These are phyloP conservation scores for Diutina scorzettiae DNA, from an alignment of 1,139 yeast species.

Conservation along the genomic window DNA sequence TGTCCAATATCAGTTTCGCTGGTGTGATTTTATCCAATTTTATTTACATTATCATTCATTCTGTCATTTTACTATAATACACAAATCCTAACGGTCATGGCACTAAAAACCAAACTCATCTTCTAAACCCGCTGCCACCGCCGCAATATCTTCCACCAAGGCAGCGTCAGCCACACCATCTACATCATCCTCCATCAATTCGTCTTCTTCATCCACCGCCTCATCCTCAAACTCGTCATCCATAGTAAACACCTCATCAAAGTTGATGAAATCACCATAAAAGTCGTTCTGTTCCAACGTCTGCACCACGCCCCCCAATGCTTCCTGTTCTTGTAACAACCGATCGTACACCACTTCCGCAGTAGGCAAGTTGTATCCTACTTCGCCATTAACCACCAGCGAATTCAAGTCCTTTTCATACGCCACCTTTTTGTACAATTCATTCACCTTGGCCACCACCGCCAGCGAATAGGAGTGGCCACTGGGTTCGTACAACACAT, in stretches of 20 bases:
- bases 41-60: too few relatives aligned
- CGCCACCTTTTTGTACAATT: neutral
- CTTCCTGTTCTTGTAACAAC: neutral
- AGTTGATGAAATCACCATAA: slow-evolving; percentile 3
- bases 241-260: neutral
- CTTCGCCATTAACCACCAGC: neutral
- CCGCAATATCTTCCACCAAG: slow-evolving; percentile 42
- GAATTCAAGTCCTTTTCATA: neutral
- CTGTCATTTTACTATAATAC: neutral
- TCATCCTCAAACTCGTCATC: slow-evolving; percentile 1
- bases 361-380: neutral
- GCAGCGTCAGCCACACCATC: slow-evolving; percentile 30
- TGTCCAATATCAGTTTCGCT: too few relatives aligned
- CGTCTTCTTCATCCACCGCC: neutral
- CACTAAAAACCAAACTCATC: neutral
- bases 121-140: slow-evolving; percentile 12
- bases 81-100: neutral
- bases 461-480: slow-evolving; percentile 5
- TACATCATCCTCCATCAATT: neutral
- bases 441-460: slow-evolving; percentile 5
- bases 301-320: neutral
- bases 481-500: slow-evolving; percentile 1
- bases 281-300: slow-evolving; percentile 2
- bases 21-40: too few relatives aligned
- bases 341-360: slow-evolving; percentile 5